Evolutionary conservation across 441 rosid genomes (phyloP), one percentile per base, ranked within the genome.

Genomic region (Pelargonium citronellum): DNA sequence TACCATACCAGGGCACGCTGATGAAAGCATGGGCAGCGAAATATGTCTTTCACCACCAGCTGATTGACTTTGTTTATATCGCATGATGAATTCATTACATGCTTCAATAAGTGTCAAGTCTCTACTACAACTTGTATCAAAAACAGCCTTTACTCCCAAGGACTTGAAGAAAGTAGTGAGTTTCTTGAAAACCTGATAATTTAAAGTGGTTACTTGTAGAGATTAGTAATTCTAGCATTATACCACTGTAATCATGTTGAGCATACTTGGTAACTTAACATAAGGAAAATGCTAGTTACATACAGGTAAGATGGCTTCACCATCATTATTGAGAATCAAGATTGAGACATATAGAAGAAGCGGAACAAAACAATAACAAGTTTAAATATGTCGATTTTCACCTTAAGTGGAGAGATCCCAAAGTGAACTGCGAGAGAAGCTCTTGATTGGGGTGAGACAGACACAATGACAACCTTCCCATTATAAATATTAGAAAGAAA

Each of bases 341-440:
- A 22, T 13, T 22, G 27, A 22, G 64, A 7, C 4, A 60, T 4
- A 7, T 22, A 60, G 64, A 60, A n/a, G 1, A 24, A 3, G 37
- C 4, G 51, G 9, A 17, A 44, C 0, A 46, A 27, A 58, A 3
- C 0, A 16, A 47, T 22, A 11, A 11, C 37, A 41, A 13, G 15
- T 27, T 58, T 7, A 12, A 10, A 20, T 8, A 2, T 20, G 16
- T 17, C 37, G 10, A 63, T 22, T 62, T 43, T 55, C 30, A 88
- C 93, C 93, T 83, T 88, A 73, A 88, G 85, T 1, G 87, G 89
- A 66, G 97, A 79, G 64, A 92, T 73, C 55, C 83, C 85, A 61
- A 83, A 95, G 82, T 92, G 87, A 74, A 72, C 85, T 0, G 98
- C 99, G 55, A 95, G 82, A n/a, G 99, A 95, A 69, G 95, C 88